Base-by-base conservation (phyloP, 2,329 filamentous ascomycete genomes). In the Alternaria novae-zelandiae region DNA sequence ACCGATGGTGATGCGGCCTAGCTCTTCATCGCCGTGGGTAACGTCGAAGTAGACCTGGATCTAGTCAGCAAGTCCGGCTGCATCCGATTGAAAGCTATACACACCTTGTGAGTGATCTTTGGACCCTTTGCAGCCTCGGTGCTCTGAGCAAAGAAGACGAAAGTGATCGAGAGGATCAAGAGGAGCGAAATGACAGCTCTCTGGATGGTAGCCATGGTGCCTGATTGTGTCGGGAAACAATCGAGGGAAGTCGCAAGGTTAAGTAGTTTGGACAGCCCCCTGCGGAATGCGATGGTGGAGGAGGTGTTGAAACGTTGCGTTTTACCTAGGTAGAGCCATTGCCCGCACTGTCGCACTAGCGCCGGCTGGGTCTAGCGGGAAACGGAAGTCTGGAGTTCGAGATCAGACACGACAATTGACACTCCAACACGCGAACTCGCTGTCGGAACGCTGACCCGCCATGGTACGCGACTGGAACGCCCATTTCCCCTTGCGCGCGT, bases 81-180 rank as follows among this genome's bases (percentile, higher is more conserved):
- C 13, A 36, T 23, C 17, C 20, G 25, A 15, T 28, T 41, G 25
- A 11, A 25, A 50, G 44, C 26, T 46, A n/a, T 49, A 45, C 72
- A 63, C 79, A 87, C 93, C 89, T 97, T 97, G 86, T 92, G 86
- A 75, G 94, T 97, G 85, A 97, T 95, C 89, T 96, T 96, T 68
- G 93, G 95, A 50, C 96, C 95, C 85, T 95, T 79, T 23, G 70
- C 58, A 57, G 76, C 76, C 68, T 78, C 74, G 15, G 74, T 61
- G 45, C 67, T 54, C 73, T 79, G 76, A 28, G 75, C 74, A 66
- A 78, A 78, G 74, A 77, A 75, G 70, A 74, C 72, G 60, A 79
- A 76, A 55, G 78, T 73, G 74, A 94, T 85, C 74, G 92, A 90
- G 74, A 96, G 80, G 77, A 97, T 88, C 78, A 97, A 86, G 79